Conservation (phyloP, 1,139 yeast species). For the Keqinozyma sinolaborantium region DNA sequence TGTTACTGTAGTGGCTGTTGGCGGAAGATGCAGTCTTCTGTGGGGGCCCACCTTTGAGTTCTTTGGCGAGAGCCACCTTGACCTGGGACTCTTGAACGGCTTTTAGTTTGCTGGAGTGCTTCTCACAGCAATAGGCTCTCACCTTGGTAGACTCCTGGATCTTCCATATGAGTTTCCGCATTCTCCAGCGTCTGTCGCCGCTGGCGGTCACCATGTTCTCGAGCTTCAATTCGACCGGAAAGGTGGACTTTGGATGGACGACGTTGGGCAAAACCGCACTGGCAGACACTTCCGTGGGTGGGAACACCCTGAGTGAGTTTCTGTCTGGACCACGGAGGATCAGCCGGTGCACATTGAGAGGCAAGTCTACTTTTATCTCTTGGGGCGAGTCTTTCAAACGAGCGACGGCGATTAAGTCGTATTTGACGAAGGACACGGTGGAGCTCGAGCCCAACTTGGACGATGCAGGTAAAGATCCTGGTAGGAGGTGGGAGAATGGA, state of each 20-base stretch:
- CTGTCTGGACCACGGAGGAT: conserved; percentile 80
- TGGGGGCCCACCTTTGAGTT: conserved; percentile 4
- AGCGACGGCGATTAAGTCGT: conserved; percentile 68
- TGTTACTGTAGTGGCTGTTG: conserved; percentile 36
- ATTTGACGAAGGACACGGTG: conserved; percentile 56
- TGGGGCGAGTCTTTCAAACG: conserved; percentile 16
- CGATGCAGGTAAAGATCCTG: conserved; percentile 89
- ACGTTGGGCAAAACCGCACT: conserved; percentile 86
- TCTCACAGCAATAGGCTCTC: conserved; percentile 52
- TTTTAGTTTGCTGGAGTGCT: conserved; percentile 49
- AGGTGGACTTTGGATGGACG: conserved; percentile 80
- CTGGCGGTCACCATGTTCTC: conserved; percentile 64
- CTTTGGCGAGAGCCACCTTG: conserved; percentile 9
- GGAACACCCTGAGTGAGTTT: conserved; percentile 85
- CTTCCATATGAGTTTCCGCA: conserved; percentile 87
- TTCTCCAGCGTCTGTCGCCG: conserved; percentile 76
- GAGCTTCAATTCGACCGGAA: conserved; percentile 76
- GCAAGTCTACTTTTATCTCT: conserved; percentile 50
- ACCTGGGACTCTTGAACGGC: conserved; percentile 44
- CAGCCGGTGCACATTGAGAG: conserved; percentile 75
- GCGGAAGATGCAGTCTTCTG: conserved; percentile 9
- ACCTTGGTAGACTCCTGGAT: conserved; percentile 79
- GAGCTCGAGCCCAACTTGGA: conserved; percentile 55
- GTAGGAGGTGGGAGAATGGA: conserved; percentile 89
- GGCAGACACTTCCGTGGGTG: conserved; percentile 90